Base-by-base conservation (phyloP, 495 filamentous ascomycete species). In the Baudoinia panamericana region DNA sequence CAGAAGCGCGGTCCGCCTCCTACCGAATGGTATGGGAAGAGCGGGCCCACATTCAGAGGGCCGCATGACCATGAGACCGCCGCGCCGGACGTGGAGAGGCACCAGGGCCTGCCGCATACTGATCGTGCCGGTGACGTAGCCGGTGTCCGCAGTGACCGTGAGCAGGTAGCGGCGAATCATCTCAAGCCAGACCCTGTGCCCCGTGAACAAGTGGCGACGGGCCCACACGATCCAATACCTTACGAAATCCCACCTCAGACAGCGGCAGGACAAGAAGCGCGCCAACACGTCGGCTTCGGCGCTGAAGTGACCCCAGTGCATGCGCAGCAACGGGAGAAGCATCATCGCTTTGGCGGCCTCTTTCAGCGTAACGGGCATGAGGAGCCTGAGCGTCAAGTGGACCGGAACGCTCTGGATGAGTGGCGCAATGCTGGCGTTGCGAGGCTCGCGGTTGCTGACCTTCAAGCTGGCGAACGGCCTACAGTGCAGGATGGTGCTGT, bases 391-490 rank as follows among this genome's bases (percentile, higher is more conserved):
- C 58, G 53, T 33, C 38, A 55, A 30, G 24, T 46, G 22, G n/a
- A 23, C 15, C 28, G 48, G 11, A 21, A 45, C 18, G 46, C 52
- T 38, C 50, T 63, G 12, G 51, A 63, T 1, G 61, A 64, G 36
- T 64, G 60, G 60, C 52, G 47, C 37, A 30, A 32, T 5, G 60
- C 52, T 0, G 42, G 42, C 3, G 25, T 41, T 19, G 60, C 50
- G 0, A 31, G 35, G 0, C 46, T 64, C 1, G 10, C 30, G 8
- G 43, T 34, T 3, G 45, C 44, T 1, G 60, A 64, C 35, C 37
- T 63, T 12, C 39, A 41, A 18, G 7, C 18, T 5, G 22, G 10
- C 9, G 36, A 30, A 10, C 30, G 26, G 26, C 26, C 8, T 8
- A 31, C 28, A 3, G 18, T 11, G 8, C 17, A 9, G 7, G 32